Percentiles rank a stretch among this genome's conserved stretches.
phyloP scores from a whole-genome alignment of 2,329 filamentous ascomycete species.

The Neophaeococcomyces aloes region DNA sequence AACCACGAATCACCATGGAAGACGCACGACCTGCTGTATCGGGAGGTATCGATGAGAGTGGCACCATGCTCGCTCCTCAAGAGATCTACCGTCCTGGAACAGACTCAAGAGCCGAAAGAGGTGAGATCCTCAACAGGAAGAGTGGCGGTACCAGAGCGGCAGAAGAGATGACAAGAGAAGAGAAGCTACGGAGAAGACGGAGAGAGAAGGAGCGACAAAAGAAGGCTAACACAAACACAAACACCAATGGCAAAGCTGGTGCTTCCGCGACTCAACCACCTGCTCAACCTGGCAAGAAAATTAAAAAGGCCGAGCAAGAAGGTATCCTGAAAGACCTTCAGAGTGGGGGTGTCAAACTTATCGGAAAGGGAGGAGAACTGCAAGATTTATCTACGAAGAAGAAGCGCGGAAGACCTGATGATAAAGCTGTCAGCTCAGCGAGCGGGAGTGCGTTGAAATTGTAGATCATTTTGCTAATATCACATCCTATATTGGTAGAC shows the following conservation, averaged over 20 bases:
- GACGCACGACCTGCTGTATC: conserved; percentile 80
- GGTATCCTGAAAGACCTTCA: conserved; percentile 57
- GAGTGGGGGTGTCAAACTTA: conserved; percentile 81
- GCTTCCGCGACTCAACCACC: too few species aligned
- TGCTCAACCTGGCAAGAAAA: conserved; percentile 11
- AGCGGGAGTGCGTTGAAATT: conserved; percentile 7
- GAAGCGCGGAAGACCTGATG: conserved; percentile 26
- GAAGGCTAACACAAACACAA: conserved; percentile 40
- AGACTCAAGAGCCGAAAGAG: conserved; percentile 17
- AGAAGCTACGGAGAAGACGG: conserved; percentile 64
- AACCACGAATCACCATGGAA: conserved; percentile 88
- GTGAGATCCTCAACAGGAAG: conserved; percentile 13
- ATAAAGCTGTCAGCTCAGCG: background rate
- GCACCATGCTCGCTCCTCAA: conserved; percentile 76
- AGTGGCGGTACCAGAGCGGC: conserved; percentile 46
- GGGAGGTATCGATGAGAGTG: conserved; percentile 51
- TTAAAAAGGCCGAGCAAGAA: conserved; percentile 35
- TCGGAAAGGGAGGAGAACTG: conserved; percentile 79
- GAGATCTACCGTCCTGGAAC: conserved; percentile 79
- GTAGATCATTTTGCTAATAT: too few species aligned
- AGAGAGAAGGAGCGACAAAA: conserved; percentile 77
- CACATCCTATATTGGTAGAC: too few species aligned
- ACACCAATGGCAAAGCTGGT: conserved; percentile 22
- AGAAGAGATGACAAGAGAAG: conserved; percentile 80
- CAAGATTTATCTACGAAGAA: conserved; percentile 74